phyloP scores from a whole-genome alignment of 306 rosid species.

The Casuarina cunninghamiana region DNA sequence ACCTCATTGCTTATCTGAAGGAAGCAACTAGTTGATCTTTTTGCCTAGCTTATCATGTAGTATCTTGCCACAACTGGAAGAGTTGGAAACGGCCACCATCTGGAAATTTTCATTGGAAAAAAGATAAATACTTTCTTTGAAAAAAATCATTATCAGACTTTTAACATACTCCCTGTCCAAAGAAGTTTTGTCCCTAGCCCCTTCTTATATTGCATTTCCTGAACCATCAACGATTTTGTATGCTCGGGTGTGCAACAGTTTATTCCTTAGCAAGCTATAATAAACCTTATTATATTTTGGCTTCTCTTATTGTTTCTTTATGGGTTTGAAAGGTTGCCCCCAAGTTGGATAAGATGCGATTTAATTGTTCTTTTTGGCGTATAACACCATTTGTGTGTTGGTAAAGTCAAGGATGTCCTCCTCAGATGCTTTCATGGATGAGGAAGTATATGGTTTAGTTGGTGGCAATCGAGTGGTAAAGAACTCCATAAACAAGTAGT shows the following conservation, averaged over 20 bases:
- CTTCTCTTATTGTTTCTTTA: neutral
- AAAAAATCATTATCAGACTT: neutral
- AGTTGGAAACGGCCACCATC: neutral
- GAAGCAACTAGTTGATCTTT: slow-evolving; percentile 8
- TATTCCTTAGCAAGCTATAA: neutral
- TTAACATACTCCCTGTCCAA: neutral
- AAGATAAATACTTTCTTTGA: neutral
- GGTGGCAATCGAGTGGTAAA: too few relatives aligned
- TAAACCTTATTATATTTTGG: neutral
- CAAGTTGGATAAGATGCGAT: too few relatives aligned
- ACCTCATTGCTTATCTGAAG: slow-evolving; percentile 28
- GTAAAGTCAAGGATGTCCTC: too few relatives aligned
- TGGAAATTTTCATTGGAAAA: neutral
- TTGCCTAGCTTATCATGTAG: neutral
- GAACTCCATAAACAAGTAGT: too few relatives aligned
- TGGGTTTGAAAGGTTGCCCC: neutral
- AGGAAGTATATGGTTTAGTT: too few relatives aligned
- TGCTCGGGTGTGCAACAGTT: neutral
- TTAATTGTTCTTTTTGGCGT: too few relatives aligned
- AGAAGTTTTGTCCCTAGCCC: neutral
- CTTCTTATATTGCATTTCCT: neutral
- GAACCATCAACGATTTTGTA: neutral
- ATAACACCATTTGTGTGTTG: too few relatives aligned
- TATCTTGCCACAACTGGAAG: neutral
- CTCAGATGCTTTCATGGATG: too few relatives aligned